Evolutionary conservation across 169 alveolate genomes (phyloP).

Genomic region (Plasmodium gonderi): DNA sequence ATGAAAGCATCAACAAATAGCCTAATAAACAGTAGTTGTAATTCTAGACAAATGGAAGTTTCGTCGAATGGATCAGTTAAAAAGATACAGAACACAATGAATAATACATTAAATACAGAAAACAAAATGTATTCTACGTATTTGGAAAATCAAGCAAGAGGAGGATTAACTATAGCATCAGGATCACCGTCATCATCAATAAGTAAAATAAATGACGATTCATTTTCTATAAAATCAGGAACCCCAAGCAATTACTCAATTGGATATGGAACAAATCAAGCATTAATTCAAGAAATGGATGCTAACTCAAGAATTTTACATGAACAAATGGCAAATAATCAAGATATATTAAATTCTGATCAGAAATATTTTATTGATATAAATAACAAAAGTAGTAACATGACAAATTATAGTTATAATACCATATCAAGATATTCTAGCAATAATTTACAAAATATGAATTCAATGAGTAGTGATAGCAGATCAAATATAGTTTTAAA

Average conservation of each 20-base stretch:
- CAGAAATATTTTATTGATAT: neutral
- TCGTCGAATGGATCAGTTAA: constrained; percentile 9
- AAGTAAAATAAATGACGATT: constrained; percentile 20
- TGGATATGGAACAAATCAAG: constrained; percentile 1
- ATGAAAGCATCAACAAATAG: neutral
- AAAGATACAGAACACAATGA: constrained; percentile 13
- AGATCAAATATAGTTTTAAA: constrained; percentile 21
- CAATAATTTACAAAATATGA: constrained; percentile 22
- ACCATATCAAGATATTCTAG: neutral
- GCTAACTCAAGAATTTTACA: neutral
- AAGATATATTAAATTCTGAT: constrained; percentile 7
- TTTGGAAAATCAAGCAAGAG: constrained; percentile 34
- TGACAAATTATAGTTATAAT: constrained; percentile 17
- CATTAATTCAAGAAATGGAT: constrained; percentile 22
- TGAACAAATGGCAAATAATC: constrained; percentile 3
- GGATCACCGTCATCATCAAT: neutral
- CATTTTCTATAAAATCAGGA: constrained; percentile 15
- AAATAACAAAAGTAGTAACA: constrained; percentile 17
- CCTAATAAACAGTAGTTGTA: neutral
- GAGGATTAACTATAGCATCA: neutral
- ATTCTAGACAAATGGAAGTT: constrained; percentile 23
- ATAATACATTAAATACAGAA: constrained; percentile 18
- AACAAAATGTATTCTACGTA: constrained; percentile 33
- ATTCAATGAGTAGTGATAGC: constrained; percentile 10
- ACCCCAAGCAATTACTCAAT: constrained; percentile 17